Evolutionary conservation across 2,329 filamentous ascomycete species (phyloP), one percentile per base, ranked within the genome.

Genomic region (Neofusicoccum ribis): DNA sequence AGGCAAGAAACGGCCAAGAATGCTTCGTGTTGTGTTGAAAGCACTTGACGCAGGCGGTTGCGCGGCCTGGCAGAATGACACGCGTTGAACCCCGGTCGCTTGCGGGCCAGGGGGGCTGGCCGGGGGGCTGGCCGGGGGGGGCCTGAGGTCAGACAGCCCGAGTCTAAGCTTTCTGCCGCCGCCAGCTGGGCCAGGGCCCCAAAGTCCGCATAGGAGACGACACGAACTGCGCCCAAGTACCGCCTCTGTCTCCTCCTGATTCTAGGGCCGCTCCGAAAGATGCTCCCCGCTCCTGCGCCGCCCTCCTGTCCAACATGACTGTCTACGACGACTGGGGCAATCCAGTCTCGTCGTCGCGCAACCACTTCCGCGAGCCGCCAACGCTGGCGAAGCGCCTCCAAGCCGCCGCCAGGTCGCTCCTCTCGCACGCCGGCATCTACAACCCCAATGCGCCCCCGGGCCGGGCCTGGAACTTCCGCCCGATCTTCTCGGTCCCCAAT

Each of bases 401-500:
- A 69, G 73, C 43, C 67, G 72, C 50, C 69, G 69, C 11, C 68
- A 74, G 39, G 71, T 74, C 8, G 69, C 69, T 61, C 44, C 61
- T 56, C 37, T 11, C n/a, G 34, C 31, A 51, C n/a, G 44, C 54
- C 12, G 36, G 20, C 6, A 36, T 54, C 37, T 64, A 66, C 51
- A 52, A 34, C 14, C 52, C 63, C 43, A 49, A 34, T 51, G 61
- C 50, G 12, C 50, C 46, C n/a, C 31, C 46, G 9, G 61, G 51
- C 17, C 43, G 46, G 31, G 15, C 37, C 27, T 67, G 62, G 62
- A 65, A 47, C 56, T 12, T 65, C 63, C 52, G 58, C 11, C 47
- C 34, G 20, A 37, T 68, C 46, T 62, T 70, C 46, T 63, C 67
- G 15, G 37, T 92, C 64, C 85, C 88, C 41, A 90, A 91, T 74